Base-by-base conservation (phyloP, 352 stramenopile species). In the Phytophthora multivora region DNA sequence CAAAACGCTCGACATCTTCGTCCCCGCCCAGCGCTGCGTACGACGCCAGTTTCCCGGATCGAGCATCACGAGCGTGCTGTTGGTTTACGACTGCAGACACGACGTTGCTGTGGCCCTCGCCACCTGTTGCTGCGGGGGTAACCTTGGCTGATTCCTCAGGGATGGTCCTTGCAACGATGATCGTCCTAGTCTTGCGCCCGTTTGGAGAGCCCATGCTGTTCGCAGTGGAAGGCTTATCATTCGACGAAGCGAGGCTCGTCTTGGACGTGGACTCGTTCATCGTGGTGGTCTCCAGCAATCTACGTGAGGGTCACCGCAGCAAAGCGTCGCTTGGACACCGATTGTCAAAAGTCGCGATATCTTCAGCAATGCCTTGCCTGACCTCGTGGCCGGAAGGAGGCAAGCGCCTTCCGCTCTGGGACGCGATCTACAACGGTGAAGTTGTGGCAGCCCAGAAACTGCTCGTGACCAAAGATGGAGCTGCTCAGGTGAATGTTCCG, bases 11-110 rank as follows among this genome's bases (percentile, higher is more conserved):
- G 6, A 93, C 56, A 51, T 93, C 83, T 15, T 81, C 67, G 0
- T 65, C 68, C 4, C 59, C 71, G 5, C 85, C 85, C 3, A 93
- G 71, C 10, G 85, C 85, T 3, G 85, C 80, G 42, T 93, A 91
- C 10, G 78, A 65, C 5, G 60, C 66, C 18, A 93, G 50, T 42
- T 86, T 89, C 8, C 67, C 75, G 0, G 61, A 71, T 57, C 68
- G 54, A 12, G 49, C 48, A 38, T 86, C 73, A 1, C 69, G 69
- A 31, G 49, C 42, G 40, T 73, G 59, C 3, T 58, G 53, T 23
- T 69, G 59, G 21, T 48, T 66, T 21, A 49, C 52, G 6, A 69
- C 48, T 23, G 4, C 18, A 5, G 46, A 48, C 9, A 13, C 33
- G 26, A 4, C 31, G 18, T 47, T 42, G 30, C 8, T 21, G 19